Base-by-base conservation (phyloP, 352 stramenopile species). In the Phytopythium helicoides region DNA sequence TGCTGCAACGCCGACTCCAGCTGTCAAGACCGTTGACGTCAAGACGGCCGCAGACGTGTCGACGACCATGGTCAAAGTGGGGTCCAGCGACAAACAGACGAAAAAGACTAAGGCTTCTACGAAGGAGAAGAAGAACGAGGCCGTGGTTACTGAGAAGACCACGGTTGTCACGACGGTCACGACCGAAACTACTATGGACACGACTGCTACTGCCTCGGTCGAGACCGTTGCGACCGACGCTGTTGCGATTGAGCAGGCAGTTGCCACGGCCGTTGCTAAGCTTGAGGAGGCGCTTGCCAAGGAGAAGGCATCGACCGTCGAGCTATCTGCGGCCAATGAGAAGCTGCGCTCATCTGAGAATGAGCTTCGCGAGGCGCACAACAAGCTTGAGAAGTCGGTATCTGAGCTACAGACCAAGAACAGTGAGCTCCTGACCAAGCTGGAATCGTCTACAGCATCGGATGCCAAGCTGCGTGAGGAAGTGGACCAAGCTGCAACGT, bases 401-500 rank as follows among this genome's bases (percentile, higher is more conserved):
- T 22, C 37, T 4, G 37, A 52, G 14, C 39, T 67, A 10, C 60
- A 62, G 22, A 42, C 47, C 18, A 58, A 54, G 47, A 60, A 56
- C 31, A 39, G 19, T 28, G 52, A 56, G 51, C 40, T 57, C 1
- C 26, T 36, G 40, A 41, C 42, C 18, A 56, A 63, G 50, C n/a
- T 60, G 23, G 34, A 64, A 7, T 18, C 40, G 3, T 47, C 56
- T 1, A 52, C 58, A 35, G 36, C 53, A 35, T 37, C 57, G 7
- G 44, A 54, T 18, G 55, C 56, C 31, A 28, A 35, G 7, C 54
- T 50, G 41, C 47, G 56, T 2, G 50, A 64, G 3, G 52, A 71
- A 33, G 35, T 73, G 14, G n/a, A 28, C 58, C 7, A 70, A 77
- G 44, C 41, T 65, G 19, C 60, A 76, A 46, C 51, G 56, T 40